These are phyloP conservation scores for Heliophila coronopifolia DNA, from an alignment of 441 rosid species.

Conservation along the genomic window DNA sequence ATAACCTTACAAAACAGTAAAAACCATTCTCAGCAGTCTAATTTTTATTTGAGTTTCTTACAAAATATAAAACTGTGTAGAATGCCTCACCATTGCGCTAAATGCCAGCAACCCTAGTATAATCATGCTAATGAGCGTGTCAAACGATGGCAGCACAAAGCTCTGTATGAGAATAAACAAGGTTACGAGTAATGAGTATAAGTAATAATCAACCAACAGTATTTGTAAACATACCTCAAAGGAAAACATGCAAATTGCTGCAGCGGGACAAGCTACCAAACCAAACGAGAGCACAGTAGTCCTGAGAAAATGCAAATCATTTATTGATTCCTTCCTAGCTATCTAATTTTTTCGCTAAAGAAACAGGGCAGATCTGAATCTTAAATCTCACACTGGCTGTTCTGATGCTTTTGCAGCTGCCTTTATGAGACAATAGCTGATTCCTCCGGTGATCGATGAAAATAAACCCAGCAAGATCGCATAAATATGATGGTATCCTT, in stretches of 20 bases:
- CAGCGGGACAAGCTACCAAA: slow-evolving; percentile 60
- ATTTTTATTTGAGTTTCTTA: not conserved
- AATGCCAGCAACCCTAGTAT: slow-evolving; percentile 60
- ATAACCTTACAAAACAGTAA: slow-evolving; percentile 43
- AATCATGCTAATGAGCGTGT: slow-evolving; percentile 46
- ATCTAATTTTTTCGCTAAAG: not conserved
- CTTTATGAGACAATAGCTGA: slow-evolving; percentile 68
- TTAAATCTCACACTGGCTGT: slow-evolving; percentile 71
- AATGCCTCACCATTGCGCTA: slow-evolving; percentile 55
- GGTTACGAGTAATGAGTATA: not conserved
- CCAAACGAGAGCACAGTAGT: slow-evolving; percentile 65
- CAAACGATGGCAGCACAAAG: slow-evolving; percentile 54
- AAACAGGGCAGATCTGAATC: slow-evolving; percentile 8
- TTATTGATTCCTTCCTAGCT: not conserved
- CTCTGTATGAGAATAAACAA: slow-evolving; percentile 40
- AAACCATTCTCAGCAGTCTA: slow-evolving; percentile 5
- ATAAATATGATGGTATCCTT: slow-evolving; percentile 41
- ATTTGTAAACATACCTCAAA: slow-evolving; percentile 70
- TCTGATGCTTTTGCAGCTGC: slow-evolving; percentile 79
- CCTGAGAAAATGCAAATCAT: slow-evolving; percentile 40
- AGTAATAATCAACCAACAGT: not conserved
- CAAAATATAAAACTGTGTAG: slow-evolving; percentile 3
- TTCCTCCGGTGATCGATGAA: slow-evolving; percentile 75
- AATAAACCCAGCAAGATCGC: slow-evolving; percentile 53
- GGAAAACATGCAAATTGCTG: slow-evolving; percentile 56